A percentile compares a stretch with the other conserved stretches of the same genome.
Conservation (phyloP, 805 yeast species). For the Hanseniaspora clermontiae region DNA sequence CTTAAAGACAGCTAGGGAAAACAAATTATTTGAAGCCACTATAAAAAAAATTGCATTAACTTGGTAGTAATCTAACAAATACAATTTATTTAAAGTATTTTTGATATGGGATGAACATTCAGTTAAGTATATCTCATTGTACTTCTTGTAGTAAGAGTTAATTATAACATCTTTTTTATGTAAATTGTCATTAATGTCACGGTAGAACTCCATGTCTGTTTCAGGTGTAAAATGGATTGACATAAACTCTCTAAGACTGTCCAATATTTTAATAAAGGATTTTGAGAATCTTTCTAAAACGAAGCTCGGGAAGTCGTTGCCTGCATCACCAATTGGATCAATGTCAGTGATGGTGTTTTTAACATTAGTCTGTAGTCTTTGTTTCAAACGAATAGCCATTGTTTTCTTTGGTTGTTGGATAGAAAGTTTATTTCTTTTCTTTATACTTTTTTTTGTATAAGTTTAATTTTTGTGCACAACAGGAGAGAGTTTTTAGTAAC, state of each 20-base stretch:
- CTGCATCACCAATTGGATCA: background rate
- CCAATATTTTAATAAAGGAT: background rate
- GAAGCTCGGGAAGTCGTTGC: slow-evolving; percentile 9
- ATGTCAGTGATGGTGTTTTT: background rate
- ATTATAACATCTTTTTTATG: background rate
- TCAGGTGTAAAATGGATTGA: background rate
- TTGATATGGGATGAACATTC: background rate
- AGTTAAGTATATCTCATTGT: background rate
- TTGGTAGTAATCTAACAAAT: background rate
- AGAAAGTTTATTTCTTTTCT: no score
- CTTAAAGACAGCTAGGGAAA: background rate
- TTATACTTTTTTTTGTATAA: no score
- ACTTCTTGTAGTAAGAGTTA: background rate
- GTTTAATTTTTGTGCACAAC: background rate
- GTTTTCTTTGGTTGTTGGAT: background rate
- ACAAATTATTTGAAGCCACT: background rate
- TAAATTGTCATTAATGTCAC: background rate
- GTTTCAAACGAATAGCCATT: slow-evolving; percentile 1
- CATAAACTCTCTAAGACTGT: background rate
- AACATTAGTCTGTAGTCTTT: background rate
- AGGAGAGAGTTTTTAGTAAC: background rate
- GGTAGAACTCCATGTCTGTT: background rate
- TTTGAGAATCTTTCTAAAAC: background rate
- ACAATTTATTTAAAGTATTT: background rate
- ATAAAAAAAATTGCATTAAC: background rate